Evolutionary conservation across 2,329 filamentous ascomycete species (phyloP).

Genomic region (Aspergillus versicolor): DNA sequence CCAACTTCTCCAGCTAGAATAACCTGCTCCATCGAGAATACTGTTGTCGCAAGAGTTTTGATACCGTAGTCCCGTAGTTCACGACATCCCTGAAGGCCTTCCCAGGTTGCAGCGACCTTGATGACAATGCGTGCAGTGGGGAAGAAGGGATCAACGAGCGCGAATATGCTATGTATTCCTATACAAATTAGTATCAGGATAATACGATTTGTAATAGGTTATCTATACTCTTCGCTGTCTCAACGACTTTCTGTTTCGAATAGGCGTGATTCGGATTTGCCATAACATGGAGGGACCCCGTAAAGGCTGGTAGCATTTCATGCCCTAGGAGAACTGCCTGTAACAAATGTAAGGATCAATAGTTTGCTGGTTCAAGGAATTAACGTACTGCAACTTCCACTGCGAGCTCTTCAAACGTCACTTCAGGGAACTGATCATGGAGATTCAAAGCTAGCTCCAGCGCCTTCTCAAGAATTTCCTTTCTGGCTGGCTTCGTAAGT

Average conservation of each 20-base stretch:
- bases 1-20: slow-evolving; percentile 53
- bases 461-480: neutral
- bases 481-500: neutral
- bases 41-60: slow-evolving; percentile 38
- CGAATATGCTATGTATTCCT: slow-evolving; percentile 4
- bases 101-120: slow-evolving; percentile 12
- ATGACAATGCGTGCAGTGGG: neutral
- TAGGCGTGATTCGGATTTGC: slow-evolving; percentile 2
- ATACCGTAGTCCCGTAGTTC: neutral
- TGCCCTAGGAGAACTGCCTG: neutral
- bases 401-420: neutral
- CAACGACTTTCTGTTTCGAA: neutral
- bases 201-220: no score
- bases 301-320: neutral
- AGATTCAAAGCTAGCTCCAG: neutral
- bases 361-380: no score
- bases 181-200: neutral
- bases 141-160: neutral
- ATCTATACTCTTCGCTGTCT: neutral
- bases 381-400: neutral
- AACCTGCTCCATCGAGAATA: slow-evolving; percentile 61
- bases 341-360: neutral
- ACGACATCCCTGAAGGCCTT: slow-evolving; percentile 7
- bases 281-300: slow-evolving; percentile 7
- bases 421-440: neutral